A percentile compares a stretch with the other conserved stretches of the same genome.
phyloP scores from a whole-genome alignment of 352 stramenopile species.

The Sclerospora graminicola region DNA sequence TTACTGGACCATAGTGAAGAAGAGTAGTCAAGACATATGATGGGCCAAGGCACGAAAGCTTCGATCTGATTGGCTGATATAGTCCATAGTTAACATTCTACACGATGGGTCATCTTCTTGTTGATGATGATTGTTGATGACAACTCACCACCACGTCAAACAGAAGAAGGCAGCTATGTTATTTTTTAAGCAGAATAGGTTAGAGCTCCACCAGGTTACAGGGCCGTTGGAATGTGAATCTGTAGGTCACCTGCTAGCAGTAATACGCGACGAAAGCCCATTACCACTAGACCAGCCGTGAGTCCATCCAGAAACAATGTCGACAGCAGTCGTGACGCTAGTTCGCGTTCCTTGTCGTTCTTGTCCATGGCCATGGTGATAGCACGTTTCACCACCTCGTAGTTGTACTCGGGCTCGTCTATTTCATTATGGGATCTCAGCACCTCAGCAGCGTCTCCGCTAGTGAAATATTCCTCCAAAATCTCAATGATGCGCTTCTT shows the following conservation, averaged over 20 bases:
- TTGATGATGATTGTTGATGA: no score
- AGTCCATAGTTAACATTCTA: no score
- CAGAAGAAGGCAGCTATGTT: no score
- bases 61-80: no score
- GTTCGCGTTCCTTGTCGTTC: conserved; percentile 27
- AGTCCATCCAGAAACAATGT: conserved; percentile 87
- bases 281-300: conserved; percentile 63
- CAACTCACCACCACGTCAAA: no score
- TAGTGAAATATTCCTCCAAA: conserved; percentile 84
- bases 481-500: conserved; percentile 90
- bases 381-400: conserved; percentile 91
- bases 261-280: conserved; percentile 95
- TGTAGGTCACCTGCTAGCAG: conserved; percentile 93
- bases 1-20: no score
- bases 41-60: no score
- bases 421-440: conserved; percentile 61
- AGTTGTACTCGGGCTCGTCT: conserved; percentile 69
- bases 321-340: conserved; percentile 85
- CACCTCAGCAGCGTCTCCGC: conserved; percentile 86
- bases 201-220: no score
- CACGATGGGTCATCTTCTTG: no score
- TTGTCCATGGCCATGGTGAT: conserved; percentile 93
- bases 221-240: conserved; percentile 91
- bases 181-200: no score
- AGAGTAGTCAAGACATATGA: no score